phyloP scores from a whole-genome alignment of 2,329 filamentous ascomycete genomes.

The Aaosphaeria arxii region DNA sequence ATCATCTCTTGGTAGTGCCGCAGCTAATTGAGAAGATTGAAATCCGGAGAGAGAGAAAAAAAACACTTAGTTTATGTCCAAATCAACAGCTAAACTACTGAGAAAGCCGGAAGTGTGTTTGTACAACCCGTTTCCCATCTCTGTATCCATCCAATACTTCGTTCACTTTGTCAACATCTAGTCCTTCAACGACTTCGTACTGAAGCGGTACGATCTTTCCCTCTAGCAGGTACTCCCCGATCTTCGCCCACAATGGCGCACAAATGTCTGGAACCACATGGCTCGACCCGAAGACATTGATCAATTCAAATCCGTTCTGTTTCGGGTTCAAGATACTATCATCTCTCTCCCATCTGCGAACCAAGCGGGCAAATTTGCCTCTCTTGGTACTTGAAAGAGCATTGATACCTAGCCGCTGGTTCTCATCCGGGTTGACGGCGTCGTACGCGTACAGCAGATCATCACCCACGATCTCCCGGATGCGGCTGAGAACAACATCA shows the following conservation, averaged over 20 bases:
- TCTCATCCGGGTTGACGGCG: conserved; percentile 22
- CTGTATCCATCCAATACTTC: conserved; percentile 38
- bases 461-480: conserved; percentile 38
- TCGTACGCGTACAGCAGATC: conserved; percentile 41
- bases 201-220: conserved; percentile 28
- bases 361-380: conserved; percentile 30
- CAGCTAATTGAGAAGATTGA: no score
- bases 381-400: conserved; percentile 36
- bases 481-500: conserved; percentile 28
- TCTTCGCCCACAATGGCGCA: conserved; percentile 27
- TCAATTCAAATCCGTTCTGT: conserved; percentile 30
- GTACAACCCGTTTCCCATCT: conserved; percentile 25
- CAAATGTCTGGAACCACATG: conserved; percentile 26
- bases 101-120: conserved; percentile 9
- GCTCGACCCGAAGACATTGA: conserved; percentile 21
- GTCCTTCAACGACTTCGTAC: conserved; percentile 15
- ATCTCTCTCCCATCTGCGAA: conserved; percentile 17
- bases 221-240: conserved; percentile 26
- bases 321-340: conserved; percentile 27
- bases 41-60: no score
- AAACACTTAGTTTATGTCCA: no score
- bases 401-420: conserved; percentile 28
- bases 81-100: not conserved
- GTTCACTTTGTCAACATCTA: conserved; percentile 31
- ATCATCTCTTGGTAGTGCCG: no score